These are phyloP conservation scores for Salix suchowensis DNA, from an alignment of 345 rosid genomes.

Conservation along the genomic window DNA sequence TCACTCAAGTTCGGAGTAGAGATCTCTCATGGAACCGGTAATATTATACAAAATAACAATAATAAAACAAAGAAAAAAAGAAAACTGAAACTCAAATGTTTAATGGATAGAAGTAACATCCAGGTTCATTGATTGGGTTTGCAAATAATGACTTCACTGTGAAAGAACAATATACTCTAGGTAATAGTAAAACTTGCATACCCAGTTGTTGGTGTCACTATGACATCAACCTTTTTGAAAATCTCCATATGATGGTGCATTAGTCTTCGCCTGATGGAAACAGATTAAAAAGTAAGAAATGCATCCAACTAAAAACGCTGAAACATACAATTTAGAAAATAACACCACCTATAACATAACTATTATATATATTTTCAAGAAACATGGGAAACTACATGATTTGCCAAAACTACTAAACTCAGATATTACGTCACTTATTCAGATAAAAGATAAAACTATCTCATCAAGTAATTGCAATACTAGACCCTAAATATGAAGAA, in stretches of 20 bases:
- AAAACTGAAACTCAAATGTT: neutral
- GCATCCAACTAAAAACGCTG: neutral
- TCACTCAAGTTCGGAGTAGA: neutral
- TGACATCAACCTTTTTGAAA: constrained; percentile 74
- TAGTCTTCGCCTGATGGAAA: constrained; percentile 56
- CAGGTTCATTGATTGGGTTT: neutral
- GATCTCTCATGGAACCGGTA: too few species aligned
- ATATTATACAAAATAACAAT: too few species aligned
- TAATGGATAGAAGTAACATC: neutral
- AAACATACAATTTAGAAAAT: neutral
- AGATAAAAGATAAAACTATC: neutral
- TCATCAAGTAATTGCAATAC: neutral
- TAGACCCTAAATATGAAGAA: neutral
- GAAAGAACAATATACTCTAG: neutral
- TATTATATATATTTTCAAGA: neutral
- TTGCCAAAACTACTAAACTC: neutral
- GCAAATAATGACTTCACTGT: neutral
- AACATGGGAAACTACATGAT: neutral
- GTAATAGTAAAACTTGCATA: constrained; percentile 23
- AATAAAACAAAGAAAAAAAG: neutral
- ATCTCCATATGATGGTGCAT: constrained; percentile 79
- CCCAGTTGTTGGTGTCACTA: constrained; percentile 86
- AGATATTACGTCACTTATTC: neutral
- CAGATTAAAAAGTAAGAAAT: constrained; percentile 3
- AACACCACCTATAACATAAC: neutral